These are phyloP conservation scores for Calonectria pauciramosa DNA, from an alignment of 2,329 filamentous ascomycete genomes.

Conservation along the genomic window DNA sequence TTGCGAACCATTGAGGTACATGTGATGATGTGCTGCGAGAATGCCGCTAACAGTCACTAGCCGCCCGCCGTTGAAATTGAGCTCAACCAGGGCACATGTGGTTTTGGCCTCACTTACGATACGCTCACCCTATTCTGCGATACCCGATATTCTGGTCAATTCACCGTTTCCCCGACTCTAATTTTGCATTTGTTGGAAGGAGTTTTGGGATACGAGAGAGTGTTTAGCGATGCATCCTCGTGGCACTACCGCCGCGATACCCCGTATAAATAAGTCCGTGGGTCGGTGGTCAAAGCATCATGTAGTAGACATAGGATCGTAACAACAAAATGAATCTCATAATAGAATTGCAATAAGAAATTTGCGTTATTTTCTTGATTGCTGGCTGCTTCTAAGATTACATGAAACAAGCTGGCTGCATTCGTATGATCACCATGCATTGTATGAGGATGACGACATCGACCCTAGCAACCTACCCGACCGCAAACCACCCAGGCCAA, in stretches of 20 bases:
- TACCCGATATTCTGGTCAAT: conserved; percentile 48
- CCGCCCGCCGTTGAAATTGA: conserved; percentile 58
- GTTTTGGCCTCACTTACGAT: conserved; percentile 60
- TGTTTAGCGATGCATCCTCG: conserved; percentile 35
- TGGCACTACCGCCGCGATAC: conserved; percentile 46
- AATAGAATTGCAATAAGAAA: background rate
- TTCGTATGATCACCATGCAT: background rate
- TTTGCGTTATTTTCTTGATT: background rate
- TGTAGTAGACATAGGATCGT: background rate
- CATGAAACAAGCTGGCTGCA: background rate
- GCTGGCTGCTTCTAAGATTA: too few species aligned
- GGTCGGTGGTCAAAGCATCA: background rate
- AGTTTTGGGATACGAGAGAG: conserved; percentile 58
- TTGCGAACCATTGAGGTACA: too few species aligned
- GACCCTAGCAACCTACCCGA: background rate
- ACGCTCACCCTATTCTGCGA: conserved; percentile 55
- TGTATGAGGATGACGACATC: background rate
- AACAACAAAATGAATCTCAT: background rate
- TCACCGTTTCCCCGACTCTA: conserved; percentile 57
- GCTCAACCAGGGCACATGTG: conserved; percentile 60
- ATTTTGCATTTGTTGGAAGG: conserved; percentile 62
- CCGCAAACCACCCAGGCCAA: background rate
- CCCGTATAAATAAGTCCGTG: conserved; percentile 27
- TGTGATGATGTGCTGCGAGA: too few species aligned
- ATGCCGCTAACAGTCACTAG: conserved; percentile 41